These are phyloP conservation scores for Blastobotrys malaysiensis DNA, from an alignment of 1,139 yeast genomes.

Conservation along the genomic window DNA sequence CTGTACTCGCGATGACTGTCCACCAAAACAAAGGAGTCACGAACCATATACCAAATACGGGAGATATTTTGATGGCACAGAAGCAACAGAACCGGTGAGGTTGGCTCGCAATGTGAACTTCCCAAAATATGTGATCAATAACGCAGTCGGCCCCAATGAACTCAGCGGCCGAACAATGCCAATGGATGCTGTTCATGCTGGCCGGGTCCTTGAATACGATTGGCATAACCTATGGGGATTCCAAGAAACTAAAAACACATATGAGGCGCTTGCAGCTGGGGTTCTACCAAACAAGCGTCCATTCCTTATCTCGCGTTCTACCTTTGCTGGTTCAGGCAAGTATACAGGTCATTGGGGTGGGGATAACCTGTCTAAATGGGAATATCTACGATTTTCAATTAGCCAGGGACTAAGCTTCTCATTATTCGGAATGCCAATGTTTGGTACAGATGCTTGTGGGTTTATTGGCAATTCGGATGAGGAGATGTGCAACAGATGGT, in stretches of 20 bases:
- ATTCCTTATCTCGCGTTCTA: slow-evolving; percentile 19
- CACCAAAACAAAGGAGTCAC: slow-evolving; percentile 22
- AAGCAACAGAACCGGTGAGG: slow-evolving; percentile 26
- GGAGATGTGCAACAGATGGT: slow-evolving; percentile 21
- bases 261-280: slow-evolving; percentile 8
- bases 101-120: slow-evolving; percentile 33
- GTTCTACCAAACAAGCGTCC: slow-evolving; percentile 18
- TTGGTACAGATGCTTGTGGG: slow-evolving; percentile 22
- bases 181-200: slow-evolving; percentile 34
- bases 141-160: slow-evolving; percentile 19
- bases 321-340: slow-evolving; percentile 20
- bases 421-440: slow-evolving; percentile 19
- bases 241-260: slow-evolving; percentile 14
- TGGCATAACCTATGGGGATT: slow-evolving; percentile 19
- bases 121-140: slow-evolving; percentile 35
- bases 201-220: slow-evolving; percentile 34
- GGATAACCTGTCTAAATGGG: slow-evolving; percentile 20
- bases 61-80: slow-evolving; percentile 21
- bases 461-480: slow-evolving; percentile 16
- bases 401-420: slow-evolving; percentile 17
- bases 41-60: slow-evolving; percentile 15
- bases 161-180: slow-evolving; percentile 32
- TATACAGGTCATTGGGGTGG: slow-evolving; percentile 24
- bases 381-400: slow-evolving; percentile 14
- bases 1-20: slow-evolving; percentile 29